Conservation (phyloP, 495 filamentous ascomycete genomes). For the Lophiostoma macrostomum region DNA sequence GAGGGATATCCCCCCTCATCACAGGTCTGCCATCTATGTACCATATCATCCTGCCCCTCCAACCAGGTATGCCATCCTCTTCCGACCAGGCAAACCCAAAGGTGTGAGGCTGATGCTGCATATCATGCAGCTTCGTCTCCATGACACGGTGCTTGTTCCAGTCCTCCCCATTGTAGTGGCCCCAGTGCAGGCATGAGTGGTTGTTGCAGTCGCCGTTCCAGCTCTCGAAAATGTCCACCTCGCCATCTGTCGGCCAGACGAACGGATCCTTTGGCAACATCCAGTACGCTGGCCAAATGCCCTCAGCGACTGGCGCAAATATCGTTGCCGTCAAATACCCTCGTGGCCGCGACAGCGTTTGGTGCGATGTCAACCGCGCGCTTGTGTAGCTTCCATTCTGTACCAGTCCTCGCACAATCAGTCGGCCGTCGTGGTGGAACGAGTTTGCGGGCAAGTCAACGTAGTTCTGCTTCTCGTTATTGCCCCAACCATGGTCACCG, state of each 20-base stretch:
- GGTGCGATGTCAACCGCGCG: constrained; percentile 42
- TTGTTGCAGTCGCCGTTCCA: constrained; percentile 42
- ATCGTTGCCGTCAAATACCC: constrained; percentile 42
- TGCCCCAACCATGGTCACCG: constrained; percentile 49
- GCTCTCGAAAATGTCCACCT: constrained; percentile 36
- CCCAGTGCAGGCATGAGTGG: constrained; percentile 49
- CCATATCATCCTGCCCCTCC: constrained; percentile 41
- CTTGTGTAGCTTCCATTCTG: constrained; percentile 41
- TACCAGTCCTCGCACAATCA: constrained; percentile 44
- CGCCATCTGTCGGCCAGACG: constrained; percentile 35
- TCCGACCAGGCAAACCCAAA: constrained; percentile 47
- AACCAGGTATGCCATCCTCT: constrained; percentile 32
- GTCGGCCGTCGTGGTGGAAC: constrained; percentile 44
- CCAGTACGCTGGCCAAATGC: constrained; percentile 50
- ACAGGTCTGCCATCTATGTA: constrained; percentile 46
- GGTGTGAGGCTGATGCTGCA: constrained; percentile 30
- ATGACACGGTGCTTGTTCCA: constrained; percentile 45
- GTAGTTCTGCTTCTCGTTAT: constrained; percentile 48
- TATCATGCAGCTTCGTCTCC: constrained; percentile 38
- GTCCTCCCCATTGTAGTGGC: constrained; percentile 43
- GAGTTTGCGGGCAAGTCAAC: constrained; percentile 37
- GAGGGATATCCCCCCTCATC: constrained; percentile 44
- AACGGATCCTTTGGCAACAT: constrained; percentile 46
- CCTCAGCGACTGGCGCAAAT: constrained; percentile 42
- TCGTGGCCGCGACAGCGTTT: constrained; percentile 41